Evolutionary conservation across 306 rosid species (phyloP).

Genomic region (Vigna unguiculata): DNA sequence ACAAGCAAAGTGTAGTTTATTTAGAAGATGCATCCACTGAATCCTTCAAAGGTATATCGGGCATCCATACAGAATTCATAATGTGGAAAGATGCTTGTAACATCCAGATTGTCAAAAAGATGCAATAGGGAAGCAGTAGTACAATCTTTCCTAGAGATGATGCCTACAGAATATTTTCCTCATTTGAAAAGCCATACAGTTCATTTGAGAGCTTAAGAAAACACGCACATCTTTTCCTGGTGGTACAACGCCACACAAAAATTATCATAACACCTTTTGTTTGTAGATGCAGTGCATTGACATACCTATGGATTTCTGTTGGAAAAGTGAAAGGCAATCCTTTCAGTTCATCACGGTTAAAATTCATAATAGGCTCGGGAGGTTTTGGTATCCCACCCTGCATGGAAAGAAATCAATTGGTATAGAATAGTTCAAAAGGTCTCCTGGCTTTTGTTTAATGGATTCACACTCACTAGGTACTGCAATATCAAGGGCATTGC

Average conservation of each 20-base stretch:
- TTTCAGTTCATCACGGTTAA: slow-evolving; percentile 82
- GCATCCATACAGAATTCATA: slow-evolving; percentile 28
- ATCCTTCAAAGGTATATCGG: slow-evolving; percentile 30
- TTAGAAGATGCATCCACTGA: slow-evolving; percentile 48
- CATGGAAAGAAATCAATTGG: slow-evolving; percentile 46
- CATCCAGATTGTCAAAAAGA: slow-evolving; percentile 33
- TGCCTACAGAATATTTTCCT: neutral
- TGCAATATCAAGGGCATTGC: slow-evolving; percentile 92
- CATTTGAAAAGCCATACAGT: slow-evolving; percentile 19
- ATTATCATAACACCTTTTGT: slow-evolving; percentile 24
- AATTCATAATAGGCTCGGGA: slow-evolving; percentile 70
- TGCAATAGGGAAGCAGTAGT: slow-evolving; percentile 34
- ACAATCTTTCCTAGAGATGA: slow-evolving; percentile 32
- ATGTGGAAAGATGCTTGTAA: slow-evolving; percentile 27
- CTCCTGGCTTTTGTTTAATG: slow-evolving; percentile 36
- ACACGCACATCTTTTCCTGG: slow-evolving; percentile 10
- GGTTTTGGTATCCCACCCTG: slow-evolving; percentile 97
- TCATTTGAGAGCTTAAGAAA: slow-evolving; percentile 23
- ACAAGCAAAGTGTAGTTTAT: slow-evolving; percentile 50
- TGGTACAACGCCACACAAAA: slow-evolving; percentile 18
- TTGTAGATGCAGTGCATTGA: slow-evolving; percentile 38
- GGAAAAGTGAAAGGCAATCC: slow-evolving; percentile 93
- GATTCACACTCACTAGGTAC: slow-evolving; percentile 74
- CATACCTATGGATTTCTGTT: slow-evolving; percentile 66
- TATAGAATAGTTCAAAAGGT: slow-evolving; percentile 33